A percentile compares a stretch with the other conserved stretches of the same genome.
Conservation (phyloP, 2,329 filamentous ascomycete genomes). For the Xylariaceae sp. region DNA sequence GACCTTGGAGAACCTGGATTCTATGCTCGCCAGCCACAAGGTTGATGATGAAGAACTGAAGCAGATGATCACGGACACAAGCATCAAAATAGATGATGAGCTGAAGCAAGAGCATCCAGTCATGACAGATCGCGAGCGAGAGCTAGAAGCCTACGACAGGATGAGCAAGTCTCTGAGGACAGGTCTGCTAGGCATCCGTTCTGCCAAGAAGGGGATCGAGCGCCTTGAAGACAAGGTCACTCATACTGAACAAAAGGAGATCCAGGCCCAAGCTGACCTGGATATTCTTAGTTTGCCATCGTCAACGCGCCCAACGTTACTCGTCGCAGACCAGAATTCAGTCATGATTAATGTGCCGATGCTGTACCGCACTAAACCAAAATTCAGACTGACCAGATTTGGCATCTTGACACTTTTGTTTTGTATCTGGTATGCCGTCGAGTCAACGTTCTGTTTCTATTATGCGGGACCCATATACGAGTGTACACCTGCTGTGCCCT, state of each 20-base stretch:
- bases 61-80: constrained; percentile 21
- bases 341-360: constrained; percentile 41
- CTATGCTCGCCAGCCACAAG: constrained; percentile 40
- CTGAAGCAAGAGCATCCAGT: constrained; percentile 17
- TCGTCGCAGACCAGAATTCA: neutral
- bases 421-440: constrained; percentile 50
- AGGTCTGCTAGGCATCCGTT: constrained; percentile 45
- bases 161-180: constrained; percentile 51
- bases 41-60: constrained; percentile 24
- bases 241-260: constrained; percentile 29
- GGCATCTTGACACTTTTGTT: constrained; percentile 41
- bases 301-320: neutral
- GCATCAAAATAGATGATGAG: constrained; percentile 24
- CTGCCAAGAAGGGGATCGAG: constrained; percentile 54
- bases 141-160: constrained; percentile 41
- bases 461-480: constrained; percentile 50
- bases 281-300: constrained; percentile 1
- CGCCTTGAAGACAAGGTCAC: constrained; percentile 50
- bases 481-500: constrained; percentile 41
- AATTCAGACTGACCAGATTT: constrained; percentile 44
- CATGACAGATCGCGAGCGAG: constrained; percentile 30
- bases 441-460: constrained; percentile 46
- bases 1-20: constrained; percentile 54
- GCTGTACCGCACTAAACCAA: constrained; percentile 40
- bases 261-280: constrained; percentile 7